These are phyloP conservation scores for Aegilops speltoides DNA, from an alignment of 176 grass and related monocot species.

Conservation along the genomic window DNA sequence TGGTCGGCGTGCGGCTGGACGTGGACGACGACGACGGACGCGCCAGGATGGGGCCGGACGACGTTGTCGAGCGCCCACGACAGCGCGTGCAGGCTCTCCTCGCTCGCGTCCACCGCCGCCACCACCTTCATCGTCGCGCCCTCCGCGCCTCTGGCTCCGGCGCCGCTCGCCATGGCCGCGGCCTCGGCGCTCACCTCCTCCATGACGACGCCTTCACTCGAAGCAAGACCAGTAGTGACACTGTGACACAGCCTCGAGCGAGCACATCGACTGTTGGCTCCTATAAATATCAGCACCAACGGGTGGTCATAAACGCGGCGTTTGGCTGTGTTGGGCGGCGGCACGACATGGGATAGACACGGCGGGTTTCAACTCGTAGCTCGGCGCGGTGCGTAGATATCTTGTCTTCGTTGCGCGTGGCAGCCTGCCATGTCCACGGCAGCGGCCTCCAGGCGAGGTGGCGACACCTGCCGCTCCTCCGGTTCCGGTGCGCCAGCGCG, in stretches of 20 bases:
- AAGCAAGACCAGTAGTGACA: too few relatives aligned
- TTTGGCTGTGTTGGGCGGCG: too few relatives aligned
- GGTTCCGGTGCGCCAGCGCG: neutral
- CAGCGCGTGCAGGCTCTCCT: constrained; percentile 72
- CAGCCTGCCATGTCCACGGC: neutral
- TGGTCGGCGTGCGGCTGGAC: constrained; percentile 45
- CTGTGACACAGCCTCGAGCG: neutral
- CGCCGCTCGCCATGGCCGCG: neutral
- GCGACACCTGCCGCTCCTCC: neutral
- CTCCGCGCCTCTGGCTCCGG: neutral
- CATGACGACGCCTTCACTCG: constrained; percentile 4
- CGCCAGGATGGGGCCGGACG: constrained; percentile 23
- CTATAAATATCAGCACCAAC: neutral
- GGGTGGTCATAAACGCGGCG: too few relatives aligned
- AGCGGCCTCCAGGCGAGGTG: neutral
- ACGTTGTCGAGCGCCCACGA: constrained; percentile 70
- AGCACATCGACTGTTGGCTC: neutral
- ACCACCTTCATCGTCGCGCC: constrained; percentile 51
- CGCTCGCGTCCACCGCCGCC: constrained; percentile 80
- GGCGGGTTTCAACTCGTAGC: too few relatives aligned
- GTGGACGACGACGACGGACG: constrained; percentile 62
- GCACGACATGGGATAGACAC: neutral
- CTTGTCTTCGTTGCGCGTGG: neutral
- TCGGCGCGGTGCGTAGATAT: too few relatives aligned
- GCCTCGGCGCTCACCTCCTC: constrained; percentile 13